These are phyloP conservation scores for Saprolegnia diclina DNA, from an alignment of 352 stramenopile genomes.

Conservation along the genomic window DNA sequence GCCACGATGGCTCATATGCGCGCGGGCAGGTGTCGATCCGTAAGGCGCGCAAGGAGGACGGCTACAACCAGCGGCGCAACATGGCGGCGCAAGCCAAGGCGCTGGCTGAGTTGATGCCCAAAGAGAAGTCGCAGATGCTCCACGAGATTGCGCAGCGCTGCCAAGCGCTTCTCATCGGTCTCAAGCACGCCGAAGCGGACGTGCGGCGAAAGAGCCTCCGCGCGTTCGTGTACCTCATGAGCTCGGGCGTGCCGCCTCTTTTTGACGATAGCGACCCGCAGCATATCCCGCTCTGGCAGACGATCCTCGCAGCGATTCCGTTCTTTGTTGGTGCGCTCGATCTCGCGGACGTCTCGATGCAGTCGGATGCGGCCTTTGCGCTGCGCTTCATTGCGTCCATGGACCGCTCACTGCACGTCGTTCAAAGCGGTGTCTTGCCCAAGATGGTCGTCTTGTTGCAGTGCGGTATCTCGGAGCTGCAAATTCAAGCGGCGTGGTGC, in stretches of 20 bases:
- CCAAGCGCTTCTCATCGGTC: conserved; percentile 66
- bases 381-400: conserved; percentile 85
- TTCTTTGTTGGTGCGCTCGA: conserved; percentile 77
- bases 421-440: conserved; percentile 61
- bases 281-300: conserved; percentile 71
- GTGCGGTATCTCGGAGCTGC: conserved; percentile 78
- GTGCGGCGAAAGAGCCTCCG: conserved; percentile 81
- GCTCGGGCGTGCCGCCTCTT: conserved; percentile 73
- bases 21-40: conserved; percentile 53
- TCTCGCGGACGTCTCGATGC: conserved; percentile 63
- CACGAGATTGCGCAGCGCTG: conserved; percentile 73
- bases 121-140: conserved; percentile 55
- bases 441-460: conserved; percentile 81
- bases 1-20: neutral
- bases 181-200: conserved; percentile 65
- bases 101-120: conserved; percentile 37
- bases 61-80: conserved; percentile 79
- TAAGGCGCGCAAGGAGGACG: conserved; percentile 86
- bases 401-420: conserved; percentile 73
- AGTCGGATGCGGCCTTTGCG: conserved; percentile 82
- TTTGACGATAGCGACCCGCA: conserved; percentile 82
- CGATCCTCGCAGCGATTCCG: conserved; percentile 71
- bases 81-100: conserved; percentile 43
- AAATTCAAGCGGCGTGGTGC: conserved; percentile 84
- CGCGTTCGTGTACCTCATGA: conserved; percentile 82